Percentiles rank a stretch among this genome's conserved stretches.
These are phyloP conservation scores for Prototheca stagnorum DNA, from an alignment of 163 green algal genomes.

Conservation along the genomic window DNA sequence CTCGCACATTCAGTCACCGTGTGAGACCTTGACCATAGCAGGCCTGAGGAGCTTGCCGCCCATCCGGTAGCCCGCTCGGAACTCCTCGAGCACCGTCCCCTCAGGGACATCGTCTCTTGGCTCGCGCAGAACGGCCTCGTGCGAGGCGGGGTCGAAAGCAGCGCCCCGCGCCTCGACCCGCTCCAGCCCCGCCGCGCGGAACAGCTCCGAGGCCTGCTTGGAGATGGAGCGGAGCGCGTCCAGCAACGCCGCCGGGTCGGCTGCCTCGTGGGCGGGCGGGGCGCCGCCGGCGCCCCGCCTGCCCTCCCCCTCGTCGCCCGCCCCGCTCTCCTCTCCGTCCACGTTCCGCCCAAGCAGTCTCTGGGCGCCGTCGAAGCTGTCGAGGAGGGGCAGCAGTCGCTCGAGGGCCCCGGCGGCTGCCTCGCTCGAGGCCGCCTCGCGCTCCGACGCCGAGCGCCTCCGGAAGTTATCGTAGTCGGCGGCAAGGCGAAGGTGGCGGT, in stretches of 20 bases:
- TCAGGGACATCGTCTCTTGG: conserved; percentile 65
- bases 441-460: conserved; percentile 56
- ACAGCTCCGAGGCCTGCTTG: no score
- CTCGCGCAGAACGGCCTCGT: conserved; percentile 92
- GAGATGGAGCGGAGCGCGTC: no score
- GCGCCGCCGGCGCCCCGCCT: no score
- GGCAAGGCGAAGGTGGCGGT: conserved; percentile 72
- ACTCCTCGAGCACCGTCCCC: conserved; percentile 79
- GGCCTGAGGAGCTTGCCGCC: conserved; percentile 67
- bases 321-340: conserved; percentile 73
- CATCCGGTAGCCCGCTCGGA: conserved; percentile 82
- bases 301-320: no score
- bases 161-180: conserved; percentile 39
- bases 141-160: conserved; percentile 73
- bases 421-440: conserved; percentile 25
- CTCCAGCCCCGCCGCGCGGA: no score
- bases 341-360: conserved; percentile 54
- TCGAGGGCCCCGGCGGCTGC: conserved; percentile 55
- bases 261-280: no score
- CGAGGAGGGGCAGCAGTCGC: conserved; percentile 43
- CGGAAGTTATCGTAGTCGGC: conserved; percentile 99
- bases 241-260: no score
- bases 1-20: no score
- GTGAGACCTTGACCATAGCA: conserved; percentile 97
- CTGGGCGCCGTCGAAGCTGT: conserved; percentile 90